Conservation (phyloP, 139 green algal species). For the Chlamydomonas applanata region DNA sequence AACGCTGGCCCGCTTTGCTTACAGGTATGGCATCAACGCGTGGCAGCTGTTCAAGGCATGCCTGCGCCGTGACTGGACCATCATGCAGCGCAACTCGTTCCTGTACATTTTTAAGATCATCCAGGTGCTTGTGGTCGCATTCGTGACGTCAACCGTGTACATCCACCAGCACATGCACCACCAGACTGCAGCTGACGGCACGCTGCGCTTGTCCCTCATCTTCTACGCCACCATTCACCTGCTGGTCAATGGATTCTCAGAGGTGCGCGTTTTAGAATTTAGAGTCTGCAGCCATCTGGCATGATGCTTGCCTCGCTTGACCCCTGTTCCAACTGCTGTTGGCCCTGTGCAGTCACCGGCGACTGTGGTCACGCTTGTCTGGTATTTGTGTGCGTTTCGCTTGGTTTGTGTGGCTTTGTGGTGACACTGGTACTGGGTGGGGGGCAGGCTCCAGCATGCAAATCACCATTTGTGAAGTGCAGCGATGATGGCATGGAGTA, state of each 20-base stretch:
- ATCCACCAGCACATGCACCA: slow-evolving; percentile 30
- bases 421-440: too few relatives aligned
- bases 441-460: too few relatives aligned
- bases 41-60: slow-evolving; percentile 33
- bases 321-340: too few relatives aligned
- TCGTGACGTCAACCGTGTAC: slow-evolving; percentile 35
- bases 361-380: too few relatives aligned
- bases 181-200: neutral
- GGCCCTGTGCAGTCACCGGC: too few relatives aligned
- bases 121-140: slow-evolving; percentile 18
- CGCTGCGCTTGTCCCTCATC: neutral
- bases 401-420: too few relatives aligned
- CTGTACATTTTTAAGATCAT: slow-evolving; percentile 41
- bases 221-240: slow-evolving; percentile 14
- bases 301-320: too few relatives aligned
- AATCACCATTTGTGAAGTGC: too few relatives aligned
- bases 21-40: slow-evolving; percentile 28
- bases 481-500: too few relatives aligned
- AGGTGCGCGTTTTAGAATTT: too few relatives aligned
- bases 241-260: neutral
- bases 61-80: slow-evolving; percentile 36
- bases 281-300: too few relatives aligned
- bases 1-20: neutral
- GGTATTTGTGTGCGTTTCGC: too few relatives aligned
- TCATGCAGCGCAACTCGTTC: slow-evolving; percentile 53